Conservation (phyloP, 73 alveolate species). For the Paramecium sonneborni region DNA sequence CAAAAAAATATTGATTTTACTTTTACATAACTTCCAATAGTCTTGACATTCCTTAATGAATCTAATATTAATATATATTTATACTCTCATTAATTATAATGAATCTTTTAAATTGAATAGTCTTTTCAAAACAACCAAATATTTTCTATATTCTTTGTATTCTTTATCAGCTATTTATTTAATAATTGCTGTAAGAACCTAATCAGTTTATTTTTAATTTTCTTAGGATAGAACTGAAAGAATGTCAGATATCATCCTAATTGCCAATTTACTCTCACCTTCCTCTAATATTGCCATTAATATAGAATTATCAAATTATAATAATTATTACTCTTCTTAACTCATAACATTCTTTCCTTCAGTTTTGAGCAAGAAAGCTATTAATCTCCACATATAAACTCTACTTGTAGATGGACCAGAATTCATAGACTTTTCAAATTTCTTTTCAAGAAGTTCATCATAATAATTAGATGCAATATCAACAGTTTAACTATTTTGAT, state of each 20-base stretch:
- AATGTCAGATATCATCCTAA: constrained; percentile 54
- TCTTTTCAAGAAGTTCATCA: constrained; percentile 42
- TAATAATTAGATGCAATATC: constrained; percentile 48
- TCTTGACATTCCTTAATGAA: background rate
- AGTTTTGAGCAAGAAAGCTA: constrained; percentile 13
- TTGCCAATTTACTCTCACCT: constrained; percentile 25
- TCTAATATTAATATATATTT: background rate
- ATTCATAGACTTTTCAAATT: constrained; percentile 36
- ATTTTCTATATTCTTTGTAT: constrained; percentile 41
- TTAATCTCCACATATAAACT: constrained; percentile 28
- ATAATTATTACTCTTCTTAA: background rate
- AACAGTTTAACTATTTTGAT: background rate
- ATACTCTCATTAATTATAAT: background rate
- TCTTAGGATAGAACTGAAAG: background rate
- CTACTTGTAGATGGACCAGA: constrained; percentile 13
- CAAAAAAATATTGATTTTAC: constrained; percentile 24
- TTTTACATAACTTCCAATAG: constrained; percentile 14
- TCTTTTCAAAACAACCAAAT: constrained; percentile 34
- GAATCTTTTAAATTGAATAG: constrained; percentile 10
- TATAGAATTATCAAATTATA: background rate
- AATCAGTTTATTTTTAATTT: constrained; percentile 6
- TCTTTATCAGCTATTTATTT: constrained; percentile 22
- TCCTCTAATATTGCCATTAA: constrained; percentile 1
- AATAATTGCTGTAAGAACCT: background rate
- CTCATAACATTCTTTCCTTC: background rate